These are phyloP conservation scores for Purpureocillium lavendulum DNA, from an alignment of 2,329 filamentous ascomycete genomes.

Conservation along the genomic window DNA sequence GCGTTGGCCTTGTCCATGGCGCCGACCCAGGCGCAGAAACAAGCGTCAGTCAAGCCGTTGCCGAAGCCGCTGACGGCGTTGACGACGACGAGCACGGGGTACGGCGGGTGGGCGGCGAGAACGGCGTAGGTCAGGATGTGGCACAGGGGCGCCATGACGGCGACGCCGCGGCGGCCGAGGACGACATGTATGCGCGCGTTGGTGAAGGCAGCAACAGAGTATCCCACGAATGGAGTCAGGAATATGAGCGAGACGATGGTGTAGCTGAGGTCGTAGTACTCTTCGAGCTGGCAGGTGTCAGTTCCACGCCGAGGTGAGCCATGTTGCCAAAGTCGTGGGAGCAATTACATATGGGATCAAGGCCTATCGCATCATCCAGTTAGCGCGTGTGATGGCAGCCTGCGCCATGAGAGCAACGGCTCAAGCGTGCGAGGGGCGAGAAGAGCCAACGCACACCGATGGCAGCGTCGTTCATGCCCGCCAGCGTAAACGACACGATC, in stretches of 20 bases:
- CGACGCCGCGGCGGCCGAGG: constrained; percentile 59
- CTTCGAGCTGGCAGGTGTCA: constrained; percentile 38
- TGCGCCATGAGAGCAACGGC: too few species aligned
- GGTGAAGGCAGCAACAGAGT: constrained; percentile 49
- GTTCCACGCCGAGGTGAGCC: too few species aligned
- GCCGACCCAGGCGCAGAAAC: constrained; percentile 44
- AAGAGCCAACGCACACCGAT: constrained; percentile 44
- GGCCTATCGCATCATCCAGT: constrained; percentile 9
- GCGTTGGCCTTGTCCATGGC: constrained; percentile 62
- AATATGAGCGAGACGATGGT: constrained; percentile 55
- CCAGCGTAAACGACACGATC: constrained; percentile 50
- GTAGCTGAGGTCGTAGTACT: constrained; percentile 52
- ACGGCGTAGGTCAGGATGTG: constrained; percentile 55
- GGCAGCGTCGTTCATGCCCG: constrained; percentile 56
- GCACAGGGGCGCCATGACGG: constrained; percentile 50
- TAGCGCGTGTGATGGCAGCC: too few species aligned
- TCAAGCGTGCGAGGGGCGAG: too few species aligned
- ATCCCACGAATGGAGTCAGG: constrained; percentile 55
- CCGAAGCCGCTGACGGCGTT: constrained; percentile 59
- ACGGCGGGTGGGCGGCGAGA: constrained; percentile 54
- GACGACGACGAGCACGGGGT: constrained; percentile 52
- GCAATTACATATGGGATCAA: constrained; percentile 26
- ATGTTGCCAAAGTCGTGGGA: neutral
- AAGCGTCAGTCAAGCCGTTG: constrained; percentile 52
- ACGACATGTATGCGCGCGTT: constrained; percentile 53